Base-by-base conservation (phyloP, 1,139 yeast species). In the Komagataea norvegica region DNA sequence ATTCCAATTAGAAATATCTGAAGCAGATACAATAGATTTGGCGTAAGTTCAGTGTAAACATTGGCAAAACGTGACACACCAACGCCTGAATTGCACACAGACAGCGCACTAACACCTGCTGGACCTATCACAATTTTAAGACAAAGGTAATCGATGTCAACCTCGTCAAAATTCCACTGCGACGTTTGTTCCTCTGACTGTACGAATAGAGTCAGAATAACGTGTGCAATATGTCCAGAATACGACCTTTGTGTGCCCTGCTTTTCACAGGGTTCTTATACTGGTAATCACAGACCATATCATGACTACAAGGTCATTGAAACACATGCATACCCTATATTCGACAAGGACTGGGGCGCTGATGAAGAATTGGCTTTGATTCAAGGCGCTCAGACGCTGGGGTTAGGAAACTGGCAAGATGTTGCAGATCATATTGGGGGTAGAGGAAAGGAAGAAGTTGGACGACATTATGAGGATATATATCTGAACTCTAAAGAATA, bases 331-430 rank as follows among this genome's bases (percentile, higher is more conserved):
- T 91, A 87, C 56, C 98, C 99, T 0, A 85, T 93, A 17, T 82
- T 91, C 51, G 85, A 79, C 38, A 75, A 74, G 40, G 91, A 83
- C 35, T 91, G 99, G 99, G 98, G 98, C 23, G 98, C 98, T 1
- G 98, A 91, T 61, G 99, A 91, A 60, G 99, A 91, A 59, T 59
- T 89, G 44, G 66, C 87, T 34, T 67, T 91, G 44, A 74, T 93
- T 16, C 95, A 88, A 59, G 98, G 97, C 7, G 82, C 95, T 37
- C 96, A 89, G 59, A 82, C 86, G 6, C 73, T 75, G 40, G 98
- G 99, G 0, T 66, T 89, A 41, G 99, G 98, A 5, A 89, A 89
- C 59, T 91, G 98, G 98, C 95, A 86, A 52, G 98, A 91, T 60
- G 77, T 91, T 14, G 84, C 96, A 9, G 97, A 91, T 56, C 95